Evolutionary conservation across 306 rosid genomes (phyloP), one percentile per base, ranked within the genome.

Genomic region (Dryas drummondii): DNA sequence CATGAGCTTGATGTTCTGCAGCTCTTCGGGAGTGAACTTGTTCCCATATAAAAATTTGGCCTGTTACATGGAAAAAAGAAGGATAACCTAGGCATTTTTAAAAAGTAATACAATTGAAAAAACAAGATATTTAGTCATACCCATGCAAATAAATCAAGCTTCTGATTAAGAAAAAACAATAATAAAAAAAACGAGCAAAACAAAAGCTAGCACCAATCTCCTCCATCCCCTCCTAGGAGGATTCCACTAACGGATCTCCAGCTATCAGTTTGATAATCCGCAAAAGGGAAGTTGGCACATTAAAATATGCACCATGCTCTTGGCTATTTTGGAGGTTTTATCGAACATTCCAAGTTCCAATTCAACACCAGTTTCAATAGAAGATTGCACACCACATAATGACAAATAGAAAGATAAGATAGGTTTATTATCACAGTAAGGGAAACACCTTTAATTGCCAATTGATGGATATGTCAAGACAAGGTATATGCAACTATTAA

Each of bases 1-100:
- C 96, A 90, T 88, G 72, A 88, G 88, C 83, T 90, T 90, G 78
- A 92, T 86, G 82, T 88, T 58, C 82, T 88, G 96, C 77, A 86
- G 53, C 84, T 92, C 98, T 77, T 90, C 98, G 9, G 86, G 15
- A 83, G 84, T 74, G 83, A 92, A 92, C 79, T 74, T 86, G 84
- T 77, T 84, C 67, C 92, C 94, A 77, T 92, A 92, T 78, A 92
- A 80, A 82, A 87, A 80, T 82, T 86, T 92, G 77, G 91, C 96
- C 97, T 92, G 88, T 72, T 76, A 57, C 69, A 86, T 4, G 68
- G 58, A 41, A 55, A 78, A 50, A 52, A 61, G 68, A 45, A 72
- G 60, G 70, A 8, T 66, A 59, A 80, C 64, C 42, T 66, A 51
- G 68, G 42, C 75, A 61, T 61, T 40, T 46, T 64, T 13, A 13